Percentiles rank a stretch among this genome's conserved stretches.
These are phyloP conservation scores for Periglandula ipomoeae DNA, from an alignment of 2,329 filamentous ascomycete genomes.

Conservation along the genomic window DNA sequence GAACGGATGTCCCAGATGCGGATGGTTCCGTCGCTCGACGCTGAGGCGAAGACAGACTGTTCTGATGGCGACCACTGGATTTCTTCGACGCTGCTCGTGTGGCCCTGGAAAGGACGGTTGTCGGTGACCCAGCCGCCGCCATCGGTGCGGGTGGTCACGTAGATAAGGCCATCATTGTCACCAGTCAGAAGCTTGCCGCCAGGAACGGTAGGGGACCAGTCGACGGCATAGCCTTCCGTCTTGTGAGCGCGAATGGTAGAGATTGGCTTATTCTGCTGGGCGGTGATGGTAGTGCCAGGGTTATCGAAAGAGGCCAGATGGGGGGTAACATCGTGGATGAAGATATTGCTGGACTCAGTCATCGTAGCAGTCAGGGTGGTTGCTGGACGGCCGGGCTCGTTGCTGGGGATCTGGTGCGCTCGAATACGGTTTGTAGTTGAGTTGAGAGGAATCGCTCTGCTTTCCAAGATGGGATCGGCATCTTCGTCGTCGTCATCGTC, in stretches of 20 bases:
- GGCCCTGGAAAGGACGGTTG: slow-evolving; percentile 71
- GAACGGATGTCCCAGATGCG: slow-evolving; percentile 93
- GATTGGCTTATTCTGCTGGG: slow-evolving; percentile 80
- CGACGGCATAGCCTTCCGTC: slow-evolving; percentile 88
- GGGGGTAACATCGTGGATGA: slow-evolving; percentile 90
- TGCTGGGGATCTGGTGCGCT: slow-evolving; percentile 66
- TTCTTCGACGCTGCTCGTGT: slow-evolving; percentile 82
- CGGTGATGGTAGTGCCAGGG: slow-evolving; percentile 70
- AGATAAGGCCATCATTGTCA: slow-evolving; percentile 85
- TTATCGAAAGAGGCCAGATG: slow-evolving; percentile 85
- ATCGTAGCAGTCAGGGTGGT: slow-evolving; percentile 83
- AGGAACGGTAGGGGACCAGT: slow-evolving; percentile 76
- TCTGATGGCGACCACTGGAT: slow-evolving; percentile 95
- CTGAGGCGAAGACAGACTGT: slow-evolving; percentile 87
- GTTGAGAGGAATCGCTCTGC: slow-evolving; percentile 74
- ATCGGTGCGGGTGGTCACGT: slow-evolving; percentile 75
- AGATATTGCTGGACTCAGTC: slow-evolving; percentile 80
- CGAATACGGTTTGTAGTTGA: slow-evolving; percentile 94
- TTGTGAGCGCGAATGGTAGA: slow-evolving; percentile 86
- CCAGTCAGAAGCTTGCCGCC: slow-evolving; percentile 83
- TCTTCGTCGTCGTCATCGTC: slow-evolving; percentile 68
- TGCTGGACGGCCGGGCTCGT: slow-evolving; percentile 60
- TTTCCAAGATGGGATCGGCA: slow-evolving; percentile 86
- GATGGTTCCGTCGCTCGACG: slow-evolving; percentile 86
- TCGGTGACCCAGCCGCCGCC: slow-evolving; percentile 87